Evolutionary conservation across 2,329 filamentous ascomycete species (phyloP).

Genomic region (Monosporascus sp.): DNA sequence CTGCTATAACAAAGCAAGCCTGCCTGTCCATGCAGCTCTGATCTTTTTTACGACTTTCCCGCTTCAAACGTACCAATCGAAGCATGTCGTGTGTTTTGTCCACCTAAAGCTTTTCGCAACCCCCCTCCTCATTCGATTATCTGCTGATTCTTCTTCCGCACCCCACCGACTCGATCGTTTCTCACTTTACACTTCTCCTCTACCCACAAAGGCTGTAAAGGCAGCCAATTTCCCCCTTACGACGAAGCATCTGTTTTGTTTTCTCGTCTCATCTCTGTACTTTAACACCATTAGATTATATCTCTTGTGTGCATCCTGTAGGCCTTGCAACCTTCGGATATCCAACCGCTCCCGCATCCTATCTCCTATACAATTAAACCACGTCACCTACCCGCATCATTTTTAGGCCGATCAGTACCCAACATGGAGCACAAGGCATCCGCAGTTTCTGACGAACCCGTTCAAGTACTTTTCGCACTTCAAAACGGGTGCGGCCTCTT

Average conservation of each 20-base stretch:
- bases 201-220: not conserved
- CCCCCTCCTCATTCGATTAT: not conserved
- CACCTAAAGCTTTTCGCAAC: not conserved
- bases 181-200: not conserved
- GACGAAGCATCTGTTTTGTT: not conserved
- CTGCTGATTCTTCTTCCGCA: not conserved
- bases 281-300: not conserved
- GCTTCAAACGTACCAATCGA: not conserved
- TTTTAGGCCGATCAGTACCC: not conserved
- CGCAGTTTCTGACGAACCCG: slow-evolving; percentile 54
- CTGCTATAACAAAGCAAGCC: not conserved
- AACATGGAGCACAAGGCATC: slow-evolving; percentile 53
- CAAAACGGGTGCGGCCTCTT: slow-evolving; percentile 55
- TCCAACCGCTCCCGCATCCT: not conserved
- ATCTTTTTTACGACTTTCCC: not conserved
- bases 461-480: slow-evolving; percentile 56
- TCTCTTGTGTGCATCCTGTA: not conserved
- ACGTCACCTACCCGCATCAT: not conserved
- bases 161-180: not conserved
- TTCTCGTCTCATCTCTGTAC: not conserved
- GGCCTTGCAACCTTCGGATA: no score
- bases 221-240: not conserved
- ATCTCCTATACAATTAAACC: not conserved
- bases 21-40: not conserved
- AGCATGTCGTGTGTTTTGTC: not conserved